Conservation (phyloP, 1,284 basidiomycete species). For the Chiua sp. region DNA sequence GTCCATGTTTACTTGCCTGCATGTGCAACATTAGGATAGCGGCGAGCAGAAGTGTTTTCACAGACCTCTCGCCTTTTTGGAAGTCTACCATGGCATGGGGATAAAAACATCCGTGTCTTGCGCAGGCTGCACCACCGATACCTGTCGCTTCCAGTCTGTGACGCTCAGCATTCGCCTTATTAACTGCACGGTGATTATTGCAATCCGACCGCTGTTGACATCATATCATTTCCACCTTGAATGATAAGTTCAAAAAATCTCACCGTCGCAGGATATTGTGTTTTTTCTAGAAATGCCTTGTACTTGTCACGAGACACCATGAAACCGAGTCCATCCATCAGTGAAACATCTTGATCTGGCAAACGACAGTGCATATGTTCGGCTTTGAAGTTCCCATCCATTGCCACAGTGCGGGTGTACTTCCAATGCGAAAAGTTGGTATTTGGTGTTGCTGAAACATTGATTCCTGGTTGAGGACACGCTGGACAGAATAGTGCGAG, state of each 20-base stretch:
- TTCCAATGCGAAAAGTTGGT: background rate
- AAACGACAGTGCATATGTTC: background rate
- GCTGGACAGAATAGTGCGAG: background rate
- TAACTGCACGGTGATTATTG: constrained; percentile 12
- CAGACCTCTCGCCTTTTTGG: background rate
- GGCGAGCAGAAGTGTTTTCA: background rate
- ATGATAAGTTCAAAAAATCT: too few relatives aligned
- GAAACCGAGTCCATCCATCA: constrained; percentile 10
- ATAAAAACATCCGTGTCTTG: constrained; percentile 2
- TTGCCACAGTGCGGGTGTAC: background rate
- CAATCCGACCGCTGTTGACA: background rate
- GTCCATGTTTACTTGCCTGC: constrained; percentile 1
- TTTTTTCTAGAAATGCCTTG: background rate
- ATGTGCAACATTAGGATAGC: too few relatives aligned
- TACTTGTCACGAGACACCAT: constrained; percentile 3
- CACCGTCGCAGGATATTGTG: background rate
- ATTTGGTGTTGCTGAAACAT: background rate
- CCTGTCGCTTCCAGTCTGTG: constrained; percentile 11
- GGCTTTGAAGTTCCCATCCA: background rate
- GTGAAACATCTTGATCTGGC: background rate
- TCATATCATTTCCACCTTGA: too few relatives aligned
- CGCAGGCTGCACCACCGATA: constrained; percentile 1
- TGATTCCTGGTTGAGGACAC: background rate
- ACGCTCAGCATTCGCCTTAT: background rate
- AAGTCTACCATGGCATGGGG: background rate